Conservation (phyloP, 768 basidiomycete genomes). For the Collybia mongolica region DNA sequence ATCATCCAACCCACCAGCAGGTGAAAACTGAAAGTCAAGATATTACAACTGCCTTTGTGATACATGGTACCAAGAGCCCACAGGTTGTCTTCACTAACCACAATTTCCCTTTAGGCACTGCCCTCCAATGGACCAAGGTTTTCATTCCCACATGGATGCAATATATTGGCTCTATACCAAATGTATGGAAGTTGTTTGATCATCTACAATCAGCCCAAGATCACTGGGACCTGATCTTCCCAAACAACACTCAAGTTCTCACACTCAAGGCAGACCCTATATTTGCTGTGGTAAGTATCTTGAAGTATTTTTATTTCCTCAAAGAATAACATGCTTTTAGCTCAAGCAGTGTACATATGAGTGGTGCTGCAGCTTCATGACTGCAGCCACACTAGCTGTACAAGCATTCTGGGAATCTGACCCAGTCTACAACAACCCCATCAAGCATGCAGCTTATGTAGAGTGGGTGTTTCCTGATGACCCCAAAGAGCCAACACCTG, state of each 20-base stretch:
- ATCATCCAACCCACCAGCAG: neutral
- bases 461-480: neutral
- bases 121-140: neutral
- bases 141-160: slow-evolving; percentile 2
- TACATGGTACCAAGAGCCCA: neutral
- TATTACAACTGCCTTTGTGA: neutral
- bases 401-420: slow-evolving; percentile 4
- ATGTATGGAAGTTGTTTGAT: neutral
- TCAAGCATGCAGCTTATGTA: neutral
- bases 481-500: neutral
- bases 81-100: neutral
- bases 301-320: neutral
- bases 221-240: slow-evolving; percentile 6
- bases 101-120: neutral
- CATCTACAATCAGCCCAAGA: neutral
- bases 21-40: slow-evolving; percentile 1
- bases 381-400: neutral
- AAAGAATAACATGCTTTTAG: neutral
- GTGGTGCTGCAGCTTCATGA: slow-evolving; percentile 2
- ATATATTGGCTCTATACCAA: neutral
- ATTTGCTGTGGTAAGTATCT: slow-evolving; percentile 1
- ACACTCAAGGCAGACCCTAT: neutral
- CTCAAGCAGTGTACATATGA: slow-evolving; percentile 3
- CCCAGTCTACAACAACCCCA: neutral
- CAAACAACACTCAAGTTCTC: neutral